Evolutionary conservation across 2,329 filamentous ascomycete species (phyloP).

Genomic region (Bertia moriformis): DNA sequence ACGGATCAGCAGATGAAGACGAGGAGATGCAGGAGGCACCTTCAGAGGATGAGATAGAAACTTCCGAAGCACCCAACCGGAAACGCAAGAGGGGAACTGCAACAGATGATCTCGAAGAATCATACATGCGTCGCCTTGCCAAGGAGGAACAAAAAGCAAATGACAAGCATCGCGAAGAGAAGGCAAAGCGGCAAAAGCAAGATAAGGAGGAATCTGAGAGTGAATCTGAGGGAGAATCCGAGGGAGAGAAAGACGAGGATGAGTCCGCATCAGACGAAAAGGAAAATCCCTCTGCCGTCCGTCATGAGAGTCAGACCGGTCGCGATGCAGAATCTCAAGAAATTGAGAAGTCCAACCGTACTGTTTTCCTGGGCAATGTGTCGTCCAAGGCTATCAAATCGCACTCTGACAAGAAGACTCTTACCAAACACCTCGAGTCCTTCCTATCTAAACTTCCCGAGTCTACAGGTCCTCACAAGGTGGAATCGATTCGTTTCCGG

Average conservation of each 20-base stretch:
- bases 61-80: not conserved
- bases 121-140: not conserved
- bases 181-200: not conserved
- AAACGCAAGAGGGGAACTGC: not conserved
- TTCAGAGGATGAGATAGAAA: not conserved
- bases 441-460: conserved; percentile 32
- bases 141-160: conserved; percentile 1
- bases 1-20: conserved; percentile 11
- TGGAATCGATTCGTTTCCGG: conserved; percentile 51
- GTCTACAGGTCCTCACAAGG: conserved; percentile 30
- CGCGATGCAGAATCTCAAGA: conserved; percentile 17
- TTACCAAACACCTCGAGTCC: conserved; percentile 42
- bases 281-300: not conserved
- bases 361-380: conserved; percentile 50
- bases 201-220: not conserved
- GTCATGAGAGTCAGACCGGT: conserved; percentile 16
- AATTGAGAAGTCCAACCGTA: conserved; percentile 42
- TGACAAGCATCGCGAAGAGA: not conserved
- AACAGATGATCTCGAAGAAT: not conserved
- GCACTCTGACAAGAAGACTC: conserved; percentile 39
- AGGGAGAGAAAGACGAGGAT: conserved; percentile 10
- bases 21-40: conserved; percentile 21
- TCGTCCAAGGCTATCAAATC: conserved; percentile 46
- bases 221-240: conserved; percentile 15
- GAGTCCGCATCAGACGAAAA: not conserved